Base-by-base conservation (phyloP, 1,284 basidiomycete genomes). In the Cronartium quercuum region DNA sequence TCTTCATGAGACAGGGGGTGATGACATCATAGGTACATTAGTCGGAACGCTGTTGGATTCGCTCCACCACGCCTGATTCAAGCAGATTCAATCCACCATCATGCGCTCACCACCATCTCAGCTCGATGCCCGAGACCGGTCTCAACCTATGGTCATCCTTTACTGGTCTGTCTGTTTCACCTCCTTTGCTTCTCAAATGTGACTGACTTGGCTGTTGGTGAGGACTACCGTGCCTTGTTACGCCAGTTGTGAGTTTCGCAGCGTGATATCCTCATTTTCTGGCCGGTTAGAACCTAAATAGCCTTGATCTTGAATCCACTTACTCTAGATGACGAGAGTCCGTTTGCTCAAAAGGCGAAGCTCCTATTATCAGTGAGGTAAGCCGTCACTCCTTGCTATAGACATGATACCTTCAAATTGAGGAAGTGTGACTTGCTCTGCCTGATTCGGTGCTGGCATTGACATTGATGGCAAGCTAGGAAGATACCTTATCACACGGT, bases 401-500 rank as follows among this genome's bases (percentile, higher is more conserved):
- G 21, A 18, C n/a, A 57, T 3, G 21, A 51, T 5, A 51, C 12
- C 10, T 51, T 13, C 47, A 51, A 51, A 51, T 13, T 51, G 12
- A 10, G n/a, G n/a, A n/a, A n/a, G n/a, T n/a, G n/a, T 13, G 47
- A 51, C 21, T 51, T 51, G 47, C 12, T 51, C 15, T 51, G n/a
- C 47, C 47, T 51, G 15, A 13, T 51, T 51, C 47, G n/a, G n/a
- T n/a, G n/a, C n/a, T n/a, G n/a, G n/a, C 3, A 13, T 51, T 51
- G 10, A 51, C 3, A 18, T 12, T 3, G 47, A 13, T 51, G 47
- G 21, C 29, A 55, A 51, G 35, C 34, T 24, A 68, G 67, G 37
- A 68, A 63, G 51, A 60, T 77, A 9, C 10, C 55, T 3, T 75
- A 76, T 57, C 62, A 62, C 10, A 57, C 51, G 24, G 63, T 70